Evolutionary conservation across 1,139 yeast genomes (phyloP).

Genomic region (Candida frijolesensis): DNA sequence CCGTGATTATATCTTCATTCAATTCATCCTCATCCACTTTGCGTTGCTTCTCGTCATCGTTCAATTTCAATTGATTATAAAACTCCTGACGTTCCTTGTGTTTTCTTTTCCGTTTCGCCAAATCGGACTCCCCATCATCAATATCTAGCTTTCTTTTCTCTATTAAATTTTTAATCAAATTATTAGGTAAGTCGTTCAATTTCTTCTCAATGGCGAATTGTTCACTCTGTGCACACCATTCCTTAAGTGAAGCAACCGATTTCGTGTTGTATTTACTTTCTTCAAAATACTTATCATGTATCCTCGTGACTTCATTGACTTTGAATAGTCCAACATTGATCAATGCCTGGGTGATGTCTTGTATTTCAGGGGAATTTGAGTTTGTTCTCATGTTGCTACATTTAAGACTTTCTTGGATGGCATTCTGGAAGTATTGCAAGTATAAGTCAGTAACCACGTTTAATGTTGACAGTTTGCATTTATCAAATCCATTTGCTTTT

Average conservation of each 20-base stretch:
- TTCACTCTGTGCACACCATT: constrained; percentile 37
- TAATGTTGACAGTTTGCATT: constrained; percentile 62
- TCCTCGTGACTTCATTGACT: constrained; percentile 29
- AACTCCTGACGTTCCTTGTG: constrained; percentile 39
- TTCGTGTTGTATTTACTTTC: constrained; percentile 35
- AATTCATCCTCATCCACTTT: constrained; percentile 16
- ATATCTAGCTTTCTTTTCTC: constrained; percentile 40
- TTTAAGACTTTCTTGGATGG: constrained; percentile 44
- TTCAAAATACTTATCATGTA: constrained; percentile 19
- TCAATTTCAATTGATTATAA: constrained; percentile 38
- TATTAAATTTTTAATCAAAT: constrained; percentile 34
- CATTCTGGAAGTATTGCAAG: constrained; percentile 52
- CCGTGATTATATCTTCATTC: constrained; percentile 32
- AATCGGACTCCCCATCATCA: constrained; percentile 30
- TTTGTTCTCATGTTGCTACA: constrained; percentile 20
- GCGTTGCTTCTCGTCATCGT: constrained; percentile 22
- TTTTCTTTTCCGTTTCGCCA: constrained; percentile 26
- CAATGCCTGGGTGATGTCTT: constrained; percentile 65
- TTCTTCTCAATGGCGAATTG: constrained; percentile 25
- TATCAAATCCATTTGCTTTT: constrained; percentile 72
- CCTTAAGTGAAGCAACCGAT: constrained; percentile 37
- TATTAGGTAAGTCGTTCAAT: constrained; percentile 36
- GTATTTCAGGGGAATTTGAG: constrained; percentile 38
- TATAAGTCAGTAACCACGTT: constrained; percentile 66
- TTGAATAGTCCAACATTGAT: constrained; percentile 54